Evolutionary conservation across 208 protist species (phyloP).

Genomic region (Trypanosoma boissoni): DNA sequence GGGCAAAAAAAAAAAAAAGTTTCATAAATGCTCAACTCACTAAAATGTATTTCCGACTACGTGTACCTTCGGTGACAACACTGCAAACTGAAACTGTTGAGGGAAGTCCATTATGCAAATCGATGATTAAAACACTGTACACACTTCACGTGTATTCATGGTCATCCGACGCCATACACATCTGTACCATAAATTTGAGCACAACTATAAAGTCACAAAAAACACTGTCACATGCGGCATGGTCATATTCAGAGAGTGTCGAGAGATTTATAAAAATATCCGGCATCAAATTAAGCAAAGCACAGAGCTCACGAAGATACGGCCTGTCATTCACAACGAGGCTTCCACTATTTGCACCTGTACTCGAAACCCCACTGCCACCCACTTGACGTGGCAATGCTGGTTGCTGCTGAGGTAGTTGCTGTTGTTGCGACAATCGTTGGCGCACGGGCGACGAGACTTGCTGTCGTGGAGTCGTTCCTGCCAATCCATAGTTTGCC

Average conservation of each 20-base stretch:
- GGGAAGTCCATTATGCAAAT: too few relatives aligned
- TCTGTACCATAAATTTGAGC: slow-evolving; percentile 64
- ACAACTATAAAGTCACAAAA: slow-evolving; percentile 55
- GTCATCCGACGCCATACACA: slow-evolving; percentile 78
- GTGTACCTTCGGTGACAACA: too few relatives aligned
- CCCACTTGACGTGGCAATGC: neutral
- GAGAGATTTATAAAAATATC: slow-evolving; percentile 52
- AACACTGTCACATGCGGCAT: slow-evolving; percentile 43
- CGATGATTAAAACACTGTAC: neutral
- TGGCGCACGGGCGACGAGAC: too few relatives aligned
- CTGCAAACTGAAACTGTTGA: too few relatives aligned
- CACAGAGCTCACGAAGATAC: slow-evolving; percentile 65
- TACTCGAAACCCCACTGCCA: neutral
- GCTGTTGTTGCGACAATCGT: neutral
- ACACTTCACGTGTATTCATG: neutral
- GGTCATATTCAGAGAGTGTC: slow-evolving; percentile 47
- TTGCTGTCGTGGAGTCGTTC: too few relatives aligned
- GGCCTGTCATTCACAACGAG: slow-evolving; percentile 33
- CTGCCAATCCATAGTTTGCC: too few relatives aligned
- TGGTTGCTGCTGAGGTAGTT: slow-evolving; percentile 4
- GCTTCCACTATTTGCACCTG: slow-evolving; percentile 20
- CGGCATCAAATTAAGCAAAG: slow-evolving; percentile 58
- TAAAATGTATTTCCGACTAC: too few relatives aligned
- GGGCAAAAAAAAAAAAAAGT: slow-evolving; percentile 3
- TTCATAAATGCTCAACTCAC: neutral